A percentile compares a stretch with the other conserved stretches of the same genome.
phyloP scores from a whole-genome alignment of 2,329 filamentous ascomycete genomes.

The Neoarthrinium moseri region DNA sequence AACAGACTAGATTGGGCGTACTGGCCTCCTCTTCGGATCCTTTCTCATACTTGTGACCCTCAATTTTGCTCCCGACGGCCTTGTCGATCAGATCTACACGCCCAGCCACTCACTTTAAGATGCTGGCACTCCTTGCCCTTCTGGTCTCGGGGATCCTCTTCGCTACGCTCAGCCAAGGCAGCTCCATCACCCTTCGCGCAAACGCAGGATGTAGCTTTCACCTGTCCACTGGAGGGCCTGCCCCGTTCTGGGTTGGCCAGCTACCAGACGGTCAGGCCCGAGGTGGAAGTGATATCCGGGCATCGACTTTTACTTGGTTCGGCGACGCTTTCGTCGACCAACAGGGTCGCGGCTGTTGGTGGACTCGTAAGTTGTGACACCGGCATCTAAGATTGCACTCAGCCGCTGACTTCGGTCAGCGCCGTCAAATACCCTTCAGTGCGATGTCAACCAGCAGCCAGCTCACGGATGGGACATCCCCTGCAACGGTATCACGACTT shows the following conservation, averaged over 20 bases:
- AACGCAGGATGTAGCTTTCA: conserved; percentile 53
- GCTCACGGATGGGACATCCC: conserved; percentile 55
- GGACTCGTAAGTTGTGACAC: conserved; percentile 48
- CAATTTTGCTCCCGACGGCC: conserved; percentile 5
- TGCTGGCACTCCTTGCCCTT: conserved; percentile 19
- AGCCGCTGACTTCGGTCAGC: conserved; percentile 31
- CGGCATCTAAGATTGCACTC: not conserved
- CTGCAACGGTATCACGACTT: conserved; percentile 50
- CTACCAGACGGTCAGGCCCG: conserved; percentile 62
- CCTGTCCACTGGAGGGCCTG: conserved; percentile 44
- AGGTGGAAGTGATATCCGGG: conserved; percentile 46
- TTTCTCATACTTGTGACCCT: not conserved
- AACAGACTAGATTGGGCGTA: not conserved
- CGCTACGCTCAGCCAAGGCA: conserved; percentile 11
- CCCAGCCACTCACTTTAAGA: conserved; percentile 16
- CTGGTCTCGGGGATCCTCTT: conserved; percentile 13
- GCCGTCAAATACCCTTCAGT: conserved; percentile 59
- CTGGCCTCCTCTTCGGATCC: not conserved
- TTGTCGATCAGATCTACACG: conserved; percentile 5
- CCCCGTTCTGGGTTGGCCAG: conserved; percentile 54
- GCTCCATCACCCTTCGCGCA: conserved; percentile 35
- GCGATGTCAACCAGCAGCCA: conserved; percentile 52
- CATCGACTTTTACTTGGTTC: conserved; percentile 54
- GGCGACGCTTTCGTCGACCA: conserved; percentile 54
- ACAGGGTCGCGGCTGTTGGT: conserved; percentile 59